Conservation (phyloP, 2,329 filamentous ascomycete genomes). For the Cryoendolithus antarcticus region DNA sequence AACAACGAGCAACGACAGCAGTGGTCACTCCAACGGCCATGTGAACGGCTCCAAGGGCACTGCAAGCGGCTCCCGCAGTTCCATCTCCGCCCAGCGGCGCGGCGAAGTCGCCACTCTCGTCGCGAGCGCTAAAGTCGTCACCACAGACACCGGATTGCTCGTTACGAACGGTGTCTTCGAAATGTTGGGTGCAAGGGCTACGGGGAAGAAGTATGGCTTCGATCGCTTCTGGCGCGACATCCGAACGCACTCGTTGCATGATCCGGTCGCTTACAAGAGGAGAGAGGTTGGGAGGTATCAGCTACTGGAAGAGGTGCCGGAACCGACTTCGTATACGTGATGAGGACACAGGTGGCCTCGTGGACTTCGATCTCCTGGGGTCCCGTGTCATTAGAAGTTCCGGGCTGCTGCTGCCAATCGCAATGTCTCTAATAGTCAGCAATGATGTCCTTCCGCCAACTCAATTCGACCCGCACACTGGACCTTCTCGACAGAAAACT, state of each 20-base stretch:
- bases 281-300: slow-evolving; percentile 47
- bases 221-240: slow-evolving; percentile 57
- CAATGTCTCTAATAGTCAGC: too few relatives aligned
- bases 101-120: slow-evolving; percentile 53
- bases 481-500: too few relatives aligned
- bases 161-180: slow-evolving; percentile 54
- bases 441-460: too few relatives aligned
- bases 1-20: too few relatives aligned
- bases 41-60: slow-evolving; percentile 14
- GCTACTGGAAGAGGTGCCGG: slow-evolving; percentile 44
- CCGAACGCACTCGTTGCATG: slow-evolving; percentile 53
- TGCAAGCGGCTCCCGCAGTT: slow-evolving; percentile 20
- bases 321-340: slow-evolving; percentile 51
- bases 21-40: slow-evolving; percentile 21
- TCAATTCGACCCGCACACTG: too few relatives aligned
- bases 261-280: slow-evolving; percentile 57
- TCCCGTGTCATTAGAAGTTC: too few relatives aligned
- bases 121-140: slow-evolving; percentile 49
- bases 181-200: slow-evolving; percentile 48
- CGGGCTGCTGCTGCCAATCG: too few relatives aligned
- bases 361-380: too few relatives aligned
- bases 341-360: background rate
- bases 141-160: slow-evolving; percentile 46
- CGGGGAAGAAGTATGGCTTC: slow-evolving; percentile 45
- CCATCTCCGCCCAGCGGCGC: slow-evolving; percentile 39